Evolutionary conservation across 306 rosid species (phyloP).

Genomic region (Ormosia semicastrata): DNA sequence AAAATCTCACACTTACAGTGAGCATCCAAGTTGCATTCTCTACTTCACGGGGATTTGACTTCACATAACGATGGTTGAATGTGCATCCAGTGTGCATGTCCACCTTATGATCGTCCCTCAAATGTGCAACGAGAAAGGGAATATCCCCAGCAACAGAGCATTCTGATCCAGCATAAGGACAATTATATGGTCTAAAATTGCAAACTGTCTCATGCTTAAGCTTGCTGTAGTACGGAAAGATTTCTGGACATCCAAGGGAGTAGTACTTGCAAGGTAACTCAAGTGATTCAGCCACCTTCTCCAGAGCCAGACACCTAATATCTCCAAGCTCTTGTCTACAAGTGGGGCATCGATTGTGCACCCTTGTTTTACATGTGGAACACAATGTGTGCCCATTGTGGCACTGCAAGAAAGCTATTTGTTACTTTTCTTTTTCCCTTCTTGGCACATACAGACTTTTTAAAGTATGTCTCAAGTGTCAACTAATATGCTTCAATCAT

Average conservation of each 20-base stretch:
- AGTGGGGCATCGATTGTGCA: constrained; percentile 88
- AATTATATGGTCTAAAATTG: constrained; percentile 81
- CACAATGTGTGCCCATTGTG: constrained; percentile 91
- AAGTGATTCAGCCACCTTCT: constrained; percentile 90
- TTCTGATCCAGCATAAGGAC: constrained; percentile 94
- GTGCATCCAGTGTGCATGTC: constrained; percentile 95
- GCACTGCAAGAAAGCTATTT: constrained; percentile 58
- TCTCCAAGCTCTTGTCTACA: constrained; percentile 96
- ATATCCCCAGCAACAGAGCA: constrained; percentile 77
- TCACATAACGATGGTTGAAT: constrained; percentile 89
- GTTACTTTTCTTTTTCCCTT: not conserved
- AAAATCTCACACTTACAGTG: constrained; percentile 53
- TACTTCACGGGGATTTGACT: constrained; percentile 92
- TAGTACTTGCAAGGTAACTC: constrained; percentile 85
- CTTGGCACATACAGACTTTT: not conserved
- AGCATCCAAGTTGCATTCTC: constrained; percentile 98
- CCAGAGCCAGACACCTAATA: constrained; percentile 86
- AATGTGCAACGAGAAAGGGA: constrained; percentile 77
- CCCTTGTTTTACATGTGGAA: constrained; percentile 89
- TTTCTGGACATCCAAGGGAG: constrained; percentile 81
- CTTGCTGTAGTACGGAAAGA: constrained; percentile 85
- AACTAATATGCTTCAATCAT: not conserved
- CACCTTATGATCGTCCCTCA: constrained; percentile 88
- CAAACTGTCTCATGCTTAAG: constrained; percentile 79
- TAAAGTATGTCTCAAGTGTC: not conserved